Evolutionary conservation across 225 moss, liverwort and hornwort genomes (phyloP), one percentile per base, ranked within the genome.

Genomic region (Physcomitrellopsis africana): DNA sequence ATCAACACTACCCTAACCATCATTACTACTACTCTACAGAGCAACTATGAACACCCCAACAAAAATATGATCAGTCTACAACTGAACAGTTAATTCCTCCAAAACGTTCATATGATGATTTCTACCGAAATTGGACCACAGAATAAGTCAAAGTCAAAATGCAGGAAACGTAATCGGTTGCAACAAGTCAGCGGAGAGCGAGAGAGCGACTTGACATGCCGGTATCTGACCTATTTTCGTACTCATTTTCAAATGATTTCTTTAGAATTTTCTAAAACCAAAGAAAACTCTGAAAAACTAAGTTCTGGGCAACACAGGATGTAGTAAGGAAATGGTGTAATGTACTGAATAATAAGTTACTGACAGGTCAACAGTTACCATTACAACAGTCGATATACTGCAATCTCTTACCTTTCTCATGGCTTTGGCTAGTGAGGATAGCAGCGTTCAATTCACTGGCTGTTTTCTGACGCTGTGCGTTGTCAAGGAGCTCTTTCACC

Each of bases 391-490:
- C 17, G 17, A 58, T 1, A 46, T 46, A 45, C 44, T 59, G 32
- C 24, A 16, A 42, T 54, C 41, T 60, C 44, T 41, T 37, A 95
- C 95, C 95, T 93, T 95, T 95, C 69, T 95, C 95, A 81, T 95
- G 95, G 79, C 95, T 95, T 83, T 95, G 95, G 75, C 95, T 95
- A 5, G 93, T 95, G 43, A 95, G 87, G 56, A 95, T 95, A 55
- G 95, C 95, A 65, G 95, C 95, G 66, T 95, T 95, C 48, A 95
- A 76, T 88, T 95, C 95, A 76, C 95, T 95, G n/a, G 95, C 95
- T 73, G 95, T 95, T 80, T 95, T 95, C 67, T 95, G 95, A 57
- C 95, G 92, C 62, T 95, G 95, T 20, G 95, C 91, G 47, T 93
- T 89, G 81, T 95, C 95, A 68, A 95, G 87, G 53, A 95, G 82